Base-by-base conservation (phyloP, 805 yeast species). In the Pichia gijzeniarum region DNA sequence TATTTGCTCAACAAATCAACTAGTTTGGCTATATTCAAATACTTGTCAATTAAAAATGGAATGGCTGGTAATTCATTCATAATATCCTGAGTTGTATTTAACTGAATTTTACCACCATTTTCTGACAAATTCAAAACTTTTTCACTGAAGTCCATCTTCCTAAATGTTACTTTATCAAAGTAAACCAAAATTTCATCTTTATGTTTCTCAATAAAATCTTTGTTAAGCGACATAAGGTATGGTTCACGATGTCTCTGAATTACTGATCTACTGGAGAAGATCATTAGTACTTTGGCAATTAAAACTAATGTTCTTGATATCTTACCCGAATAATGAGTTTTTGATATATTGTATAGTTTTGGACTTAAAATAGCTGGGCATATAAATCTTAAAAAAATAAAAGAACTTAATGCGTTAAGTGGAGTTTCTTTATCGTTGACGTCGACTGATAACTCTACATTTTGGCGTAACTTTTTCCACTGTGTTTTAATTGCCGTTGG, bases 321-420 rank as follows among this genome's bases (percentile, higher is more conserved):
- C 10, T 71, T 71, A 2, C 89, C 87, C 8, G 80, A 72, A 48
- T 88, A 87, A 53, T 85, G 91, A 32, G 76, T 71, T 42, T 76
- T 73, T 0, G 87, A 77, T 41, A 93, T 68, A 49, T 81, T 80
- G 61, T 88, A 89, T 40, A 90, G 63, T 56, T 87, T 88, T 0
- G 99, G 99, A 56, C 88, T 90, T 58, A 93, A 65, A 25, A 91
- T 76, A 0, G 96, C 95, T 0, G 99, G 98, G 56, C 96, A 89
- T 52, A 89, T 76, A 62, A 82, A 86, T 48, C 96, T 69, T 48
- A 91, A 65, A 60, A 91, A 93, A 12, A 91, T 67, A 56, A 93
- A 85, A 1, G 96, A 89, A 18, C 93, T 76, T 28, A 90, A 66
- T 41, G 95, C 85, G 57, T 89, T 83, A 48, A 83, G 68, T 0